A percentile compares a stretch with the other conserved stretches of the same genome.
Conservation (phyloP, 2,329 filamentous ascomycete species). For the Ceratocystiopsis brevicomis region DNA sequence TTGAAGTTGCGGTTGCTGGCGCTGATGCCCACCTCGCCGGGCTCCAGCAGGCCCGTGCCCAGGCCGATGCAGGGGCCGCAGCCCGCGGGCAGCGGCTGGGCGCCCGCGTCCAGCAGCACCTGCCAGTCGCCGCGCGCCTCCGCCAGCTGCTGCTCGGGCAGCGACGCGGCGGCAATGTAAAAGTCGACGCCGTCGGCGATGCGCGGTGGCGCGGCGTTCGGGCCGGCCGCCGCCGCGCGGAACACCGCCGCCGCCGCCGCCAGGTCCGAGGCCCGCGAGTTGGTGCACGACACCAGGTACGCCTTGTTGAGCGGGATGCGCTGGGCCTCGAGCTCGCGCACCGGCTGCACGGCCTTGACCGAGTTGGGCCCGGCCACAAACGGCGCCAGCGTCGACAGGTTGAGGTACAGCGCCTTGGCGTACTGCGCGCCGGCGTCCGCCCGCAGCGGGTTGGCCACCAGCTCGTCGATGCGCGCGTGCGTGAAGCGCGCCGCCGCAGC, state of each 20-base stretch:
- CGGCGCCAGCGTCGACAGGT: slow-evolving; percentile 67
- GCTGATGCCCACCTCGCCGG: slow-evolving; percentile 70
- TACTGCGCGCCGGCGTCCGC: slow-evolving; percentile 67
- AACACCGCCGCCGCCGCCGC: slow-evolving; percentile 71
- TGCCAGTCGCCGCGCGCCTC: slow-evolving; percentile 80
- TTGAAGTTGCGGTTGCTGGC: slow-evolving; percentile 83
- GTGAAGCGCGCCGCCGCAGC: slow-evolving; percentile 40
- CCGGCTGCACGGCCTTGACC: slow-evolving; percentile 67
- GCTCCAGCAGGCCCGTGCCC: slow-evolving; percentile 50
- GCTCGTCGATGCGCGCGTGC: slow-evolving; percentile 52
- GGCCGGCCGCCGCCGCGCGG: slow-evolving; percentile 40
- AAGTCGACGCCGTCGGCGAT: slow-evolving; percentile 61
- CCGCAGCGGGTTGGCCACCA: slow-evolving; percentile 44
- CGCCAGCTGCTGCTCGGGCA: slow-evolving; percentile 54
- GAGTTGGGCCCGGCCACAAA: slow-evolving; percentile 80
- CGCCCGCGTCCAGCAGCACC: slow-evolving; percentile 61
- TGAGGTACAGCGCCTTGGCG: slow-evolving; percentile 67
- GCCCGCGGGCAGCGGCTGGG: slow-evolving; percentile 46
- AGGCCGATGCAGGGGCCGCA: slow-evolving; percentile 81
- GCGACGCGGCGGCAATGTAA: slow-evolving; percentile 77
- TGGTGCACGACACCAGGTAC: slow-evolving; percentile 82
- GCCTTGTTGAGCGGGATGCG: slow-evolving; percentile 66
- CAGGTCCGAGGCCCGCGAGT: slow-evolving; percentile 64
- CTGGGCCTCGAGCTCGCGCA: slow-evolving; percentile 52
- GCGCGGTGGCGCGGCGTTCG: slow-evolving; percentile 47